Evolutionary conservation across 306 rosid species (phyloP).

Genomic region (Acacia crassicarpa): DNA sequence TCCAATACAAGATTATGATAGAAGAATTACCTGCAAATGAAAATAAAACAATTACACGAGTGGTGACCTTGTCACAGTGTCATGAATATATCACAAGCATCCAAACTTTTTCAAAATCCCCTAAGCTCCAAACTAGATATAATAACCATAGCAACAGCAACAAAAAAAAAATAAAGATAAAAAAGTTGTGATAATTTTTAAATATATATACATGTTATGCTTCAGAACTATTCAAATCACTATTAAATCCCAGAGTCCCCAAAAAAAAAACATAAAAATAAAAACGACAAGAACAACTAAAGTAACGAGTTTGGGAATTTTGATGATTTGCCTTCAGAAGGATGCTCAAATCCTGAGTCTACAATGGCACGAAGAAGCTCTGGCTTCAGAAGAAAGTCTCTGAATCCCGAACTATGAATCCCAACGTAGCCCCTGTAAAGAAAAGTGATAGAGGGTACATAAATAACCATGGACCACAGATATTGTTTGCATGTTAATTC

Average conservation of each 20-base stretch:
- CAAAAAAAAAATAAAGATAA: background rate
- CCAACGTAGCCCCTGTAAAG: slow-evolving; percentile 89
- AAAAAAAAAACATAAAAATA: background rate
- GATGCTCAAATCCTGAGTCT: slow-evolving; percentile 99
- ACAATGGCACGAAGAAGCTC: slow-evolving; percentile 99
- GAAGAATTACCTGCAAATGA: slow-evolving; percentile 75
- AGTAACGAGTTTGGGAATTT: background rate
- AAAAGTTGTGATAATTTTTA: background rate
- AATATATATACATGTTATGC: background rate
- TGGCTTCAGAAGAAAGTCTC: slow-evolving; percentile 98
- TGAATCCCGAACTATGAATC: slow-evolving; percentile 97
- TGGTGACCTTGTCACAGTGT: background rate
- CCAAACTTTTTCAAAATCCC: background rate
- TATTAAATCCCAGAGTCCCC: background rate
- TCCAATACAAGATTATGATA: slow-evolving; percentile 66
- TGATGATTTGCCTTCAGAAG: slow-evolving; percentile 84
- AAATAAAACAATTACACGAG: slow-evolving; percentile 5
- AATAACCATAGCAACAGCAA: background rate
- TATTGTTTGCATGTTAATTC: background rate
- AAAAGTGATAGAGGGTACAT: background rate
- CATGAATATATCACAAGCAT: background rate
- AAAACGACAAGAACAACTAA: background rate
- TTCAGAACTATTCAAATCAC: background rate
- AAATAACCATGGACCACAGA: background rate
- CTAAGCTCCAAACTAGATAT: background rate